Evolutionary conservation across 2,329 filamentous ascomycete species (phyloP), one percentile per base, ranked within the genome.

Genomic region (Epichloe scottii): DNA sequence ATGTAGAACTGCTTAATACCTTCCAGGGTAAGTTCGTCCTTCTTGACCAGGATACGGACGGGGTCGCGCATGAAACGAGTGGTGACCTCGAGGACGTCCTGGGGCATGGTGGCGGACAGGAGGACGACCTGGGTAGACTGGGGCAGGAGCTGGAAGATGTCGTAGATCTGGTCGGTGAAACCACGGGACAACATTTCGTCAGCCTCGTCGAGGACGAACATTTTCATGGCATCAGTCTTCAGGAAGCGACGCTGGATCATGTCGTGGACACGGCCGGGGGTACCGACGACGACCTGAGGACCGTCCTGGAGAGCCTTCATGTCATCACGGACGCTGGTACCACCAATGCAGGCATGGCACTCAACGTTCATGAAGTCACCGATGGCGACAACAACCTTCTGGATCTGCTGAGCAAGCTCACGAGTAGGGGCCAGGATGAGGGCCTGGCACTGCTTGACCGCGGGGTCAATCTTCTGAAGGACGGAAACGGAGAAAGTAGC

Each of bases 1-100:
- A 98, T 97, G 79, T 96, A 98, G 79, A 96, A 98, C 73, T 98
- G 93, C 82, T 98, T 98, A 70, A 98, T 95, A 88, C 93, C 93
- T 77, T 98, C 93, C 54, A 98, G 89, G 67, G 93, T 98, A 72
- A 98, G 85, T 72, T 98, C 93, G 68, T 94, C 91, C 83, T 95
- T 95, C 87, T 98, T 98, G 75, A 98, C 93, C 63, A 98, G 81
- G 68, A 98, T 97, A 68, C 93, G 90, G 72, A 98, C 87, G 61
- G 93, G 93, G 75, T 98, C 93, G 65, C 89, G 90, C 93, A 98
- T 98, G 82, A 98, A 98, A 79, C 96, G 96, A 76, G 91, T 97
- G 68, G 93, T 98, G 68, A 98, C 90, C 78, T 98, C 93, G 55
- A 98, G 84, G 56, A 98, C 93, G 68, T 98, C 93, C 79, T 96